Percentiles rank a stretch among this genome's conserved stretches.
Conservation (phyloP, 2,329 filamentous ascomycete species). For the Diatrype stigma region DNA sequence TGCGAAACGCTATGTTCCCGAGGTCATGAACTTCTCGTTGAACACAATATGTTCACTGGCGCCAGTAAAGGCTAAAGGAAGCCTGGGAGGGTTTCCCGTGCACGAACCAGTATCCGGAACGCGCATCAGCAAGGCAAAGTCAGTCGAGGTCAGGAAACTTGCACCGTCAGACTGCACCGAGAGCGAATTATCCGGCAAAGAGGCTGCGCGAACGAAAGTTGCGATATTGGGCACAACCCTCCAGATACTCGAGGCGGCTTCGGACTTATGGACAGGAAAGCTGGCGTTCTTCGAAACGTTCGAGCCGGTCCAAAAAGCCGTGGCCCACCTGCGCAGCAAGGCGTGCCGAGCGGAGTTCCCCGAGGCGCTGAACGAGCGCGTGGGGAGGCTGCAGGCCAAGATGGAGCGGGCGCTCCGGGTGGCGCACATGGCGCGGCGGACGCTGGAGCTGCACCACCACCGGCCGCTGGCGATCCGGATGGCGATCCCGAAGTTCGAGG, state of each 20-base stretch:
- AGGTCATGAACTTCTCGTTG: conserved; percentile 75
- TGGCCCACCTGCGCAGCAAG: conserved; percentile 58
- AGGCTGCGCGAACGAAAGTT: conserved; percentile 37
- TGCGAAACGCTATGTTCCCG: conserved; percentile 84
- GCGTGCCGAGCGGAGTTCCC: conserved; percentile 49
- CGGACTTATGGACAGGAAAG: conserved; percentile 70
- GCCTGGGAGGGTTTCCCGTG: conserved; percentile 56
- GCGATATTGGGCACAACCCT: conserved; percentile 60
- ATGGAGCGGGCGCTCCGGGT: conserved; percentile 54
- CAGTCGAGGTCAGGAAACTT: conserved; percentile 46
- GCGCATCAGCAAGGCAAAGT: conserved; percentile 43
- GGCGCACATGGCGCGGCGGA: conserved; percentile 64
- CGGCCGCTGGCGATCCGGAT: conserved; percentile 82
- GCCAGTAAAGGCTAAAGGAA: conserved; percentile 45
- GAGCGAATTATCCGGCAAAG: conserved; percentile 24
- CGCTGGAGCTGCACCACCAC: conserved; percentile 86
- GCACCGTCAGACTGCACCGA: conserved; percentile 54
- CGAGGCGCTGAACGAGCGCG: conserved; percentile 33
- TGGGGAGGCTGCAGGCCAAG: conserved; percentile 40
- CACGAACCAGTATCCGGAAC: conserved; percentile 51
- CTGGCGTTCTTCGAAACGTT: conserved; percentile 78
- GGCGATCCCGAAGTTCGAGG: conserved; percentile 91
- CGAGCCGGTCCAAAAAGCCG: conserved; percentile 53
- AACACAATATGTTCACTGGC: conserved; percentile 68
- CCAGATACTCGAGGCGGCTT: conserved; percentile 62